Evolutionary conservation across 2,329 filamentous ascomycete genomes (phyloP).

Genomic region (Exophiala spinifera): DNA sequence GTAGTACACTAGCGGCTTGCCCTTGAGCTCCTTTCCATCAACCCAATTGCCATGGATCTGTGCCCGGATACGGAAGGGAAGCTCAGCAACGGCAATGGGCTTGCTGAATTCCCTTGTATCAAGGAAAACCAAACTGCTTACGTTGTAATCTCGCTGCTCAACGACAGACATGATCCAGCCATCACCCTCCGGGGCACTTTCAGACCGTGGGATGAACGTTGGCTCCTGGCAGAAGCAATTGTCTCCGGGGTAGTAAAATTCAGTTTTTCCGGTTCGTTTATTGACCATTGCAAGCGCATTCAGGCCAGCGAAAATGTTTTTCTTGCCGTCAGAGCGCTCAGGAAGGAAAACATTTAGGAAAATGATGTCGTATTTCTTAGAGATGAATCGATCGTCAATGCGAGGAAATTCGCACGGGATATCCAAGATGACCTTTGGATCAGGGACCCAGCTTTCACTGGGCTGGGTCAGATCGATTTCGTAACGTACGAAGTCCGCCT

Average conservation of each 20-base stretch:
- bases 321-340: neutral
- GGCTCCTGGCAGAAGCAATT: slow-evolving; percentile 8
- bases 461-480: slow-evolving; percentile 10
- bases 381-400: slow-evolving; percentile 17
- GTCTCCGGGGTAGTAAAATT: slow-evolving; percentile 11
- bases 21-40: too few relatives aligned
- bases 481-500: slow-evolving; percentile 15
- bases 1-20: too few relatives aligned
- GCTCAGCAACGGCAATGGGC: slow-evolving; percentile 40
- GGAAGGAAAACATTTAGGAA: slow-evolving; percentile 11
- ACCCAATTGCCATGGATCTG: slow-evolving; percentile 38
- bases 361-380: slow-evolving; percentile 6
- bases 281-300: slow-evolving; percentile 13
- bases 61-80: slow-evolving; percentile 37
- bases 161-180: slow-evolving; percentile 14
- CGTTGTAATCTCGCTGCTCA: neutral
- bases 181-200: slow-evolving; percentile 6
- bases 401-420: slow-evolving; percentile 11
- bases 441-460: neutral
- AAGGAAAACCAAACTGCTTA: slow-evolving; percentile 36
- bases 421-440: slow-evolving; percentile 10
- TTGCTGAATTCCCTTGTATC: slow-evolving; percentile 40
- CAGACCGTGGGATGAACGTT: slow-evolving; percentile 10
- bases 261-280: slow-evolving; percentile 1
- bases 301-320: slow-evolving; percentile 8